Conservation (phyloP, 164 flowering plant genomes). For the Vitis cinerea region DNA sequence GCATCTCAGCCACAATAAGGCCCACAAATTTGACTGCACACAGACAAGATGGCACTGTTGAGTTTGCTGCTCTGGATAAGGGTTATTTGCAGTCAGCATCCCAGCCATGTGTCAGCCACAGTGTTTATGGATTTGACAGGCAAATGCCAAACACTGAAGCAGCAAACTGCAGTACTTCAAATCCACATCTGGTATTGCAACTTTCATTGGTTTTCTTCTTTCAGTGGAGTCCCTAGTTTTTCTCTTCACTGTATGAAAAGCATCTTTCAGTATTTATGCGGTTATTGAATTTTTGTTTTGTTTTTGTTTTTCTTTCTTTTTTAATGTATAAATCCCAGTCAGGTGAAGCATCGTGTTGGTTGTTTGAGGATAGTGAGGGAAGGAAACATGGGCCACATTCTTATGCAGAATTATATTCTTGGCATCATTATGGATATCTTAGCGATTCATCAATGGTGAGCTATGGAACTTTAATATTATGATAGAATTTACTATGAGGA, state of each 20-base stretch:
- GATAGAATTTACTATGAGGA: no score
- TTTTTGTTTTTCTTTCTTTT: background rate
- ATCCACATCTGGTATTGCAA: slow-evolving; percentile 21
- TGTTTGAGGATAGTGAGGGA: slow-evolving; percentile 63
- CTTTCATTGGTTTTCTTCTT: background rate
- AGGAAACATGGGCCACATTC: slow-evolving; percentile 82
- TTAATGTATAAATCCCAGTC: slow-evolving; percentile 28
- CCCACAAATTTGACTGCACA: slow-evolving; percentile 11
- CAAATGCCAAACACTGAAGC: slow-evolving; percentile 13
- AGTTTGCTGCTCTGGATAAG: slow-evolving; percentile 13
- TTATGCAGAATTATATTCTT: slow-evolving; percentile 61
- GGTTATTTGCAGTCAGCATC: slow-evolving; percentile 13
- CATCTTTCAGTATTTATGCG: background rate
- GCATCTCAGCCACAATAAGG: slow-evolving; percentile 12
- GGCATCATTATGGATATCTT: slow-evolving; percentile 77
- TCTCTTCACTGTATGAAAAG: background rate
- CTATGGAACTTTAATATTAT: background rate
- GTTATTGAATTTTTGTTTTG: background rate
- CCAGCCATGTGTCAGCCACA: slow-evolving; percentile 12
- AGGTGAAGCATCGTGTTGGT: slow-evolving; percentile 71
- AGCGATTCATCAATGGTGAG: slow-evolving; percentile 61
- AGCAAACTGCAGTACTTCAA: slow-evolving; percentile 6
- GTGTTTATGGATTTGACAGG: slow-evolving; percentile 9
- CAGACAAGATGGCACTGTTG: slow-evolving; percentile 14
- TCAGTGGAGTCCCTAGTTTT: background rate